A percentile compares a stretch with the other conserved stretches of the same genome.
Evolutionary conservation across 2,329 filamentous ascomycete species (phyloP).

Genomic region (Ophiocordyceps robertsii): DNA sequence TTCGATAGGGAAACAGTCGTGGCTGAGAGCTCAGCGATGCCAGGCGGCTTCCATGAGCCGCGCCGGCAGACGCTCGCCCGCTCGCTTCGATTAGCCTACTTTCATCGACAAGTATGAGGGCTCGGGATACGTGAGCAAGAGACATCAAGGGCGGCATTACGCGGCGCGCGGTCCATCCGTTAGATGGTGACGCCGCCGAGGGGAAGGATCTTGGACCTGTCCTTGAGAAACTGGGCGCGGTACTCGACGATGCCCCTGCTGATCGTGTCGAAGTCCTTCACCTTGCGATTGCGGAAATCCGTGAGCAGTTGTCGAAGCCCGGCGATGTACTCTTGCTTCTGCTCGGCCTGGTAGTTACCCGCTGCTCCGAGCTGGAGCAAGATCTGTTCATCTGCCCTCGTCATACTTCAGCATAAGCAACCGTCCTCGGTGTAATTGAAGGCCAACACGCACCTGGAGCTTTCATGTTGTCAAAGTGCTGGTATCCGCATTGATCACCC

Average conservation of each 20-base stretch:
- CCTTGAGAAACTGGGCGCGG: slow-evolving; percentile 49
- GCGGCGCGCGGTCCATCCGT: slow-evolving; percentile 2
- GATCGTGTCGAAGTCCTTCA: slow-evolving; percentile 54
- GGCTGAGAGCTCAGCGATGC: background rate
- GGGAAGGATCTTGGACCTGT: slow-evolving; percentile 48
- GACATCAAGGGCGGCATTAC: background rate
- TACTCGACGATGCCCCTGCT: slow-evolving; percentile 54
- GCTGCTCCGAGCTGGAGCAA: slow-evolving; percentile 57
- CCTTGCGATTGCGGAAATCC: slow-evolving; percentile 42
- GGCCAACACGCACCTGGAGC: slow-evolving; percentile 21
- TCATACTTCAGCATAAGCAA: slow-evolving; percentile 32
- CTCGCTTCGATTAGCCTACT: background rate
- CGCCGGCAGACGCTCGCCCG: background rate
- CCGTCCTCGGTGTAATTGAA: too few species aligned
- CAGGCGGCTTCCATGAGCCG: background rate
- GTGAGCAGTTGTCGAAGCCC: slow-evolving; percentile 49
- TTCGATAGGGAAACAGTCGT: background rate
- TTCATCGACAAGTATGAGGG: background rate
- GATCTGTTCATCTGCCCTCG: slow-evolving; percentile 53
- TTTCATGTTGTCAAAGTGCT: slow-evolving; percentile 54
- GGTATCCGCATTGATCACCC: slow-evolving; percentile 55
- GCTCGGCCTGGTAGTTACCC: slow-evolving; percentile 48
- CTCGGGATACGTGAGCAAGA: slow-evolving; percentile 1
- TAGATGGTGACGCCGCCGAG: slow-evolving; percentile 33
- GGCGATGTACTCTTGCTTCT: slow-evolving; percentile 46